Evolutionary conservation across 2,329 filamentous ascomycete species (phyloP).

Genomic region (Lecanosticta acicola): DNA sequence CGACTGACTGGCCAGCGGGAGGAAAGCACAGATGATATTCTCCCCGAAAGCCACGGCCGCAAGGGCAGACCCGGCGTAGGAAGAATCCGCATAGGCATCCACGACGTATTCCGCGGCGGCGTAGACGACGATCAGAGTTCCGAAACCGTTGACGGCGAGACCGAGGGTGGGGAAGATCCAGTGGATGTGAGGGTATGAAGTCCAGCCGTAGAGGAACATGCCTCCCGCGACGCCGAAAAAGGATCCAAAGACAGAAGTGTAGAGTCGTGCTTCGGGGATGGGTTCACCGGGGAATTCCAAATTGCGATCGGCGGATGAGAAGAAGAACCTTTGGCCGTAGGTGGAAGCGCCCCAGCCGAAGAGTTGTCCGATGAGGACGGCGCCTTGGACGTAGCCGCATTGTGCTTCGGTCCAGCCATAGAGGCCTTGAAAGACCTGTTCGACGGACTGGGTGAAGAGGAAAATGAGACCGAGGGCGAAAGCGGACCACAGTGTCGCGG

Average conservation of each 20-base stretch:
- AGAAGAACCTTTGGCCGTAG: constrained; percentile 35
- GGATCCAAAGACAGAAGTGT: constrained; percentile 39
- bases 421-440: constrained; percentile 37
- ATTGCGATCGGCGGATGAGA: constrained; percentile 37
- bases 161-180: constrained; percentile 48
- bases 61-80: constrained; percentile 47
- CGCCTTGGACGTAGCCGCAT: constrained; percentile 42
- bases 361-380: constrained; percentile 43
- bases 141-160: constrained; percentile 46
- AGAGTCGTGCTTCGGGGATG: constrained; percentile 44
- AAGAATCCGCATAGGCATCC: constrained; percentile 43
- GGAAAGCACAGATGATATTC: constrained; percentile 45
- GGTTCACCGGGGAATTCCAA: constrained; percentile 33
- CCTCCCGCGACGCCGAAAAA: constrained; percentile 46
- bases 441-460: constrained; percentile 47
- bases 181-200: constrained; percentile 37
- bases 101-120: constrained; percentile 47
- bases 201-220: constrained; percentile 50
- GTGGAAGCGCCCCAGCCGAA: constrained; percentile 38
- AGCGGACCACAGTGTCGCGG: constrained; percentile 45
- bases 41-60: constrained; percentile 47
- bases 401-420: constrained; percentile 40
- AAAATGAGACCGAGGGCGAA: constrained; percentile 46
- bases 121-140: constrained; percentile 44
- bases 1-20: constrained; percentile 43